Evolutionary conservation across 2,329 filamentous ascomycete species (phyloP), one percentile per base, ranked within the genome.

Genomic region (Emydomyces testavorans): DNA sequence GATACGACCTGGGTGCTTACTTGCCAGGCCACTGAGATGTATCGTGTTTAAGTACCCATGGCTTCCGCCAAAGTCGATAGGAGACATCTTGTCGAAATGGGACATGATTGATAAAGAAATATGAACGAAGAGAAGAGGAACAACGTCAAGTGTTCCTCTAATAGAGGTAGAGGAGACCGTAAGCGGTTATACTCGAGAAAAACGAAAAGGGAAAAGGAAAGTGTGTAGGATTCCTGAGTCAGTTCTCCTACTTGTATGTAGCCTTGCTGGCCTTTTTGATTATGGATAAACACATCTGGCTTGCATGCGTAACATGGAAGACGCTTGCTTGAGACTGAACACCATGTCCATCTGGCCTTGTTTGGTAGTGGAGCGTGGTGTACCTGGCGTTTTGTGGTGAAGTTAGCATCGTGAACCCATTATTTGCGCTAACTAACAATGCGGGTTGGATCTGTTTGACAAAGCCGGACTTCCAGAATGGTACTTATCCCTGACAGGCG

Each of bases 1-100:
- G 32, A 85, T 70, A 51, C 80, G 60, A 23, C 58, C 55, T 20
- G 73, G 75, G 77, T 79, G 37, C n/a, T n/a, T 40, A 13, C 45
- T 21, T 28, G 45, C 18, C 4, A 47, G 18, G 28, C 35, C 35
- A 20, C 16, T 6, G 6, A 34, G 4, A 39, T 31, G n/a, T 16
- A 13, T 6, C 1, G 16, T 34, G 16, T 46, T 21, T 18, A 40
- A 18, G 20, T 23, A 40, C 11, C 18, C 45, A 16, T 7, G 28
- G 16, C 20, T 40, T 11, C 16, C 45, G 18, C 34, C 20, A 6
- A 47, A 15, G 18, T 40, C 24, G 8, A 40, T 15, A 13, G 45
- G 35, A 32, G 23, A 34, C 24, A 47, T 26, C 28, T 20, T 23
- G 28, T 40, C 45, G 15, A 39, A 40, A 26, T 40, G 35, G 20